Base-by-base conservation (phyloP, 345 rosid genomes). In the Salix exigua region DNA sequence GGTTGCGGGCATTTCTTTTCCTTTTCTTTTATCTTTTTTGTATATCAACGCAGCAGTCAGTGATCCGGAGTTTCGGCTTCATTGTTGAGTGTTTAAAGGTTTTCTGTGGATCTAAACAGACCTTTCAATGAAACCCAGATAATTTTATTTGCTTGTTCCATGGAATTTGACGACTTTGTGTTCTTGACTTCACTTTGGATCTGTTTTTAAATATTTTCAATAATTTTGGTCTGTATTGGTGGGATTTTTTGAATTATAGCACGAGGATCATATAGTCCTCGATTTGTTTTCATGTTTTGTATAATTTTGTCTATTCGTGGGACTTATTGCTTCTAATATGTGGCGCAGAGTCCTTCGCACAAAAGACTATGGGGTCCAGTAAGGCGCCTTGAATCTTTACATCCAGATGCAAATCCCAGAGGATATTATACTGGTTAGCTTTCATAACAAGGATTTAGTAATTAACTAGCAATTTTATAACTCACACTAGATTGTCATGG, bases 341-440 rank as follows among this genome's bases (percentile, higher is more conserved):
- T 79, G 84, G 62, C 77, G 76, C 87, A 96, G 98, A 84, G 87
- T 48, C 88, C 96, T 78, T 58, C 87, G 83, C 86, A 92, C 70
- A 88, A 92, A 85, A 89, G 97, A 82, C 81, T 93, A 37, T 96
- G 98, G 99, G 94, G 96, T 78, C 94, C 91, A 19, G 93, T 90
- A 4, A 85, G 89, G 85, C 86, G 72, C 75, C 84, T 96, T 53
- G 96, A 96, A 72, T 76, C 86, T 67, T 77, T 96, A 74, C 92
- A 91, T 75, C 98, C 99, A 2, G 88, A 89, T 86, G 90, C 94
- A 70, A 93, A 87, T 83, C 97, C 95, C 6, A 93, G 98, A 91
- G 90, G 88, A 74, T 71, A 83, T 70, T 89, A 92, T 76, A 80
- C 94, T 72, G 98, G 99, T 96, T 81, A 71, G 80, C 42, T 83